These are phyloP conservation scores for Boeremia exigua DNA, from an alignment of 2,329 filamentous ascomycete species.

Conservation along the genomic window DNA sequence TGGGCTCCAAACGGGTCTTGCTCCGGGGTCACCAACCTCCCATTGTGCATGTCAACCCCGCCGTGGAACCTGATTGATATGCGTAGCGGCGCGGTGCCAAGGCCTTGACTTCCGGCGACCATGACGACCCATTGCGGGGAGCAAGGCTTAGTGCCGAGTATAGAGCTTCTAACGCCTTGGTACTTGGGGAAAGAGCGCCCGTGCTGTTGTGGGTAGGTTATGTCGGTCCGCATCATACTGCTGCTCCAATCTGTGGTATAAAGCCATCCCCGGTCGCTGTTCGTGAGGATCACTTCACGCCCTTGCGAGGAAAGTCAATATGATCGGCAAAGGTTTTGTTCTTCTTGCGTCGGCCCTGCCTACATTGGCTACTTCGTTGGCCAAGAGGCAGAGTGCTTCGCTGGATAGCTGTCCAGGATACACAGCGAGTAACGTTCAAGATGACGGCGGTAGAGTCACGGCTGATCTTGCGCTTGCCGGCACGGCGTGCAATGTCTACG, in stretches of 20 bases:
- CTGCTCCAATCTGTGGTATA: slow-evolving; percentile 1
- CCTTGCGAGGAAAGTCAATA: slow-evolving; percentile 21
- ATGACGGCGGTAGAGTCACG: slow-evolving; percentile 62
- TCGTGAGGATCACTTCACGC: background rate
- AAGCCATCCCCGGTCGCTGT: background rate
- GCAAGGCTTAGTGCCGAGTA: slow-evolving; percentile 23
- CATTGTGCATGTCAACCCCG: slow-evolving; percentile 16
- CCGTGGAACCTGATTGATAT: slow-evolving; percentile 16
- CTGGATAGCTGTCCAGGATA: slow-evolving; percentile 68
- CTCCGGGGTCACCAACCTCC: slow-evolving; percentile 16
- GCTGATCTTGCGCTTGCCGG: slow-evolving; percentile 74
- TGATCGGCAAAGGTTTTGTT: slow-evolving; percentile 32
- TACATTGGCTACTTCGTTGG: slow-evolving; percentile 24
- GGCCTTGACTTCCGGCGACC: slow-evolving; percentile 9
- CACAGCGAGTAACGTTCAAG: slow-evolving; percentile 64
- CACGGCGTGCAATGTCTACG: slow-evolving; percentile 65
- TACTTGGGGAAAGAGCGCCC: slow-evolving; percentile 1
- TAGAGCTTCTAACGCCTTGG: slow-evolving; percentile 14
- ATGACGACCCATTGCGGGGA: slow-evolving; percentile 30
- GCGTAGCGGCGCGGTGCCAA: slow-evolving; percentile 21
- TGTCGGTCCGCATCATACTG: slow-evolving; percentile 13
- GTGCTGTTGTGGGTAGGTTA: slow-evolving; percentile 3
- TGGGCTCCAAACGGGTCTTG: slow-evolving; percentile 16
- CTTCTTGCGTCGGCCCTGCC: slow-evolving; percentile 30
- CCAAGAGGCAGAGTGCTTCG: slow-evolving; percentile 26